Evolutionary conservation across 495 filamentous ascomycete genomes (phyloP).

Genomic region (Choiromyces venosus): DNA sequence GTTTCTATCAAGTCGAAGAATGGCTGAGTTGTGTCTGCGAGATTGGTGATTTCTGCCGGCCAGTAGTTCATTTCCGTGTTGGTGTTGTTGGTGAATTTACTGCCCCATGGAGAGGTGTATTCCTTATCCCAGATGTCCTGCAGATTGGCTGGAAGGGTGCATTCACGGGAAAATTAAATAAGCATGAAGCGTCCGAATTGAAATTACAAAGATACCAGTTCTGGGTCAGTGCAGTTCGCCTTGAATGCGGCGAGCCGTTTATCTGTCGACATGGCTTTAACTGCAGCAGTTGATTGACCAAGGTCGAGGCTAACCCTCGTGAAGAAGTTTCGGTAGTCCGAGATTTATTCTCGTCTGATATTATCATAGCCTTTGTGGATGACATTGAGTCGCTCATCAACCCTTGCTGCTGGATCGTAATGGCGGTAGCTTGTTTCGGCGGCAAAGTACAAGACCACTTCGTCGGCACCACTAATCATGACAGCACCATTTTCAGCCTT

Average conservation of each 20-base stretch:
- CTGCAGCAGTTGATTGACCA: conserved; percentile 17
- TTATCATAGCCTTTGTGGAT: conserved; percentile 28
- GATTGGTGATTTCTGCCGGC: conserved; percentile 49
- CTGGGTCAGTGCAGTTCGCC: conserved; percentile 40
- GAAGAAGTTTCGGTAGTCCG: conserved; percentile 44
- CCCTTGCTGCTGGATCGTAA: conserved; percentile 9
- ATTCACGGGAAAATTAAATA: conserved; percentile 46
- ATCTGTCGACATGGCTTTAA: conserved; percentile 42
- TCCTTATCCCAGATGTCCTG: conserved; percentile 56
- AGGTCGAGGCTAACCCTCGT: conserved; percentile 43
- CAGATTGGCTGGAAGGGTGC: conserved; percentile 52
- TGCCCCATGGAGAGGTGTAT: conserved; percentile 51
- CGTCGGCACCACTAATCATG: conserved; percentile 14
- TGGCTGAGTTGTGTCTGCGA: conserved; percentile 40
- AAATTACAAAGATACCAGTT: conserved; percentile 47
- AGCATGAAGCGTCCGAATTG: conserved; percentile 50
- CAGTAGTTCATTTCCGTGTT: conserved; percentile 62
- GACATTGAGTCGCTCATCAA: conserved; percentile 37
- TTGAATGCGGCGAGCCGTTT: conserved; percentile 33
- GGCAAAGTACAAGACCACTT: conserved; percentile 45
- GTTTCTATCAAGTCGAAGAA: conserved; percentile 48
- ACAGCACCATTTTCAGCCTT: conserved; percentile 5
- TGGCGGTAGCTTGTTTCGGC: conserved; percentile 47
- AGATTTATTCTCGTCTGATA: conserved; percentile 40
- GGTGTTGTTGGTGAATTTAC: conserved; percentile 56